These are phyloP conservation scores for Xylariaceae sp. DNA, from an alignment of 2,329 filamentous ascomycete species.

Conservation along the genomic window DNA sequence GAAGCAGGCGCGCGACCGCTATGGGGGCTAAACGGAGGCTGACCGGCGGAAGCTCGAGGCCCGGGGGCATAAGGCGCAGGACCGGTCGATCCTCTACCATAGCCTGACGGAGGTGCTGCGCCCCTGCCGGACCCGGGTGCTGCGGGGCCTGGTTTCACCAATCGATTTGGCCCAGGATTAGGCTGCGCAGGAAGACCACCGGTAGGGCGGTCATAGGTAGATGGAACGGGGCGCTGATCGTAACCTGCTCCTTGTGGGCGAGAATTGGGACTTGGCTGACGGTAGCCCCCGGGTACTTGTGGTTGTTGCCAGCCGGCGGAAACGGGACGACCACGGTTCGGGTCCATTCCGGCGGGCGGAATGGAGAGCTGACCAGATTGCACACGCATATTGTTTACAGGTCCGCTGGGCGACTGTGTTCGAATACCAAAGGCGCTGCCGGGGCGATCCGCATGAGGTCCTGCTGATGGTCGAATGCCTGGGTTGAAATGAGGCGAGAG, in stretches of 20 bases:
- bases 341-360: conserved; percentile 38
- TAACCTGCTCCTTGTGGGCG: conserved; percentile 23
- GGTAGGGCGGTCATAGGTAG: conserved; percentile 23
- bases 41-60: conserved; percentile 33
- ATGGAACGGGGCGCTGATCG: conserved; percentile 23
- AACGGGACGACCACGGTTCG: conserved; percentile 38
- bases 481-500: conserved; percentile 42
- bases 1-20: conserved; percentile 24
- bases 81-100: conserved; percentile 22
- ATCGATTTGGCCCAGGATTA: conserved; percentile 34
- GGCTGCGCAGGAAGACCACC: conserved; percentile 30
- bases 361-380: conserved; percentile 45
- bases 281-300: conserved; percentile 38
- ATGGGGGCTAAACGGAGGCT: conserved; percentile 23
- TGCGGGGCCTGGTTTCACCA: conserved; percentile 36
- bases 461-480: conserved; percentile 46
- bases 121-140: conserved; percentile 27
- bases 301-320: conserved; percentile 42
- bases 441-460: conserved; percentile 46
- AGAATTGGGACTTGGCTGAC: conserved; percentile 36
- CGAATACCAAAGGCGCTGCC: conserved; percentile 53
- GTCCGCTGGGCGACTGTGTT: conserved; percentile 34
- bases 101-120: conserved; percentile 25
- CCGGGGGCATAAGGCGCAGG: conserved; percentile 31
- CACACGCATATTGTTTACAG: conserved; percentile 37